phyloP scores from a whole-genome alignment of 768 basidiomycete genomes.

The Naganishia vaughanmartiniae region DNA sequence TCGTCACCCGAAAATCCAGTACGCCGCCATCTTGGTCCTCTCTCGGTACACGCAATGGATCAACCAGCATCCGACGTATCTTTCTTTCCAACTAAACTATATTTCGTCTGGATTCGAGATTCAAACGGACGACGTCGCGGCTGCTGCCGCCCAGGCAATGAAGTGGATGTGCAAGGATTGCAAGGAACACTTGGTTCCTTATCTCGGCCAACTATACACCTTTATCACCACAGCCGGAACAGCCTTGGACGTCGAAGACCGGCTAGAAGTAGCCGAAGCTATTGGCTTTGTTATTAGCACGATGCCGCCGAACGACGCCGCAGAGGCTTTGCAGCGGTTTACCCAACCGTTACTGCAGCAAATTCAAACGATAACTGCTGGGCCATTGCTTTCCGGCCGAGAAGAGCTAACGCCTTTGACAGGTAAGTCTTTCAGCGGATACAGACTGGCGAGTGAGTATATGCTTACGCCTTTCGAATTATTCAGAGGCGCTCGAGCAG shows the following conservation, averaged over 20 bases:
- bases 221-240: slow-evolving; percentile 77
- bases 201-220: slow-evolving; percentile 82
- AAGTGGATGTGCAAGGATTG: slow-evolving; percentile 97
- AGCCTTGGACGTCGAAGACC: slow-evolving; percentile 80
- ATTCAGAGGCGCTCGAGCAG: slow-evolving; percentile 79
- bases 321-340: slow-evolving; percentile 80
- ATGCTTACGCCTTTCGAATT: slow-evolving; percentile 2
- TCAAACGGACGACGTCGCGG: slow-evolving; percentile 68
- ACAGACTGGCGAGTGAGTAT: neutral
- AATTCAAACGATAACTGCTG: slow-evolving; percentile 65
- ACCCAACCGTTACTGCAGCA: slow-evolving; percentile 76
- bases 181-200: slow-evolving; percentile 87
- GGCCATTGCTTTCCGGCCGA: slow-evolving; percentile 62
- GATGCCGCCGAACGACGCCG: slow-evolving; percentile 86
- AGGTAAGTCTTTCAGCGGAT: slow-evolving; percentile 58
- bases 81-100: slow-evolving; percentile 80
- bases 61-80: slow-evolving; percentile 79
- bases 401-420: slow-evolving; percentile 67
- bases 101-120: slow-evolving; percentile 89
- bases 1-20: slow-evolving; percentile 82
- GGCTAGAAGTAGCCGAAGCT: slow-evolving; percentile 88
- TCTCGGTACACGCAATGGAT: slow-evolving; percentile 98
- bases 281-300: slow-evolving; percentile 91
- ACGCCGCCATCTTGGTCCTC: slow-evolving; percentile 90
- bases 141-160: slow-evolving; percentile 91